A percentile compares a stretch with the other conserved stretches of the same genome.
These are phyloP conservation scores for Catunica adiposa DNA, from an alignment of 2,329 filamentous ascomycete genomes.

Conservation along the genomic window DNA sequence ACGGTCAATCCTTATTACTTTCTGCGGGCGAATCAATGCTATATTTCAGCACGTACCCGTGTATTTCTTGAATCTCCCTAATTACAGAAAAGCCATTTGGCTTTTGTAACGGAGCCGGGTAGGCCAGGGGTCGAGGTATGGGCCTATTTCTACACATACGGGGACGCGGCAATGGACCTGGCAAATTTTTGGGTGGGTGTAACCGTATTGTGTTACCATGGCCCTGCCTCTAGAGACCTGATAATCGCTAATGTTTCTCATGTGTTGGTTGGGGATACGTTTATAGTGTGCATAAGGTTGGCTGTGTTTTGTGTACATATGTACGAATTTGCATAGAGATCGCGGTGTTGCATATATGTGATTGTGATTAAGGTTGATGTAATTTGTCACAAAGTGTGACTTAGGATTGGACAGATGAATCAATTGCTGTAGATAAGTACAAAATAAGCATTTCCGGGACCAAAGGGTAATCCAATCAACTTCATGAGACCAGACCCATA, in stretches of 20 bases:
- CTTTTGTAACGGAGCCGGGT: not conserved
- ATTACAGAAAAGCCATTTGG: not conserved
- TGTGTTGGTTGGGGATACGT: no score
- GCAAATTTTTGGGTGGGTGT: not conserved
- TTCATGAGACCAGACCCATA: no score
- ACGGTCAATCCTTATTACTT: not conserved
- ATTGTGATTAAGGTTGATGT: not conserved
- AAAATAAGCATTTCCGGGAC: no score
- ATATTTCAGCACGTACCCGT: not conserved
- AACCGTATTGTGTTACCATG: constrained; percentile 1
- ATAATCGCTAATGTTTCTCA: not conserved
- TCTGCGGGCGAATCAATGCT: not conserved
- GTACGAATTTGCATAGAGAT: not conserved
- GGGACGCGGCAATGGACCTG: not conserved
- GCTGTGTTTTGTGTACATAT: not conserved
- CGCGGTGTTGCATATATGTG: not conserved
- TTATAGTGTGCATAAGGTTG: no score
- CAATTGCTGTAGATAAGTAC: not conserved
- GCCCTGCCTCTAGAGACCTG: not conserved
- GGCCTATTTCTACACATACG: not conserved
- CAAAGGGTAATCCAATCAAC: no score
- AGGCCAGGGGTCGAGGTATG: not conserved
- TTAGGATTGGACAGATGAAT: not conserved
- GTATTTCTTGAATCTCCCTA: not conserved
- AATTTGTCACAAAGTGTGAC: not conserved